Conservation (phyloP, 768 basidiomycete species). For the Lentinula lateritia region DNA sequence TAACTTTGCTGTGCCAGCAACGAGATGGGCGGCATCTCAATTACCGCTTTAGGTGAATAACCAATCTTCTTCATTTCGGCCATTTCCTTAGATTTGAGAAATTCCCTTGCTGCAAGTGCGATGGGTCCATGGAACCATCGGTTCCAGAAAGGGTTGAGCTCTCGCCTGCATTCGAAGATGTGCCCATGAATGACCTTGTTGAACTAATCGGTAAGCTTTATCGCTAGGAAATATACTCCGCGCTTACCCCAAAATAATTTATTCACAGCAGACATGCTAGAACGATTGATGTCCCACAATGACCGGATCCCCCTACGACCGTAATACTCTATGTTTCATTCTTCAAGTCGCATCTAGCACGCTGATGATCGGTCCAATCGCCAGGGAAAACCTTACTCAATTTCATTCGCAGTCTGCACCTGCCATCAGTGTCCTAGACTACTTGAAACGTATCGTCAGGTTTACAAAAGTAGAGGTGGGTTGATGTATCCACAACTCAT, state of each 20-base stretch:
- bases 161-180: constrained; percentile 80
- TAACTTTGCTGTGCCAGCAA: not conserved
- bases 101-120: constrained; percentile 32
- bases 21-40: not conserved
- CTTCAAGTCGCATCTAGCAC: not conserved
- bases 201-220: constrained; percentile 72
- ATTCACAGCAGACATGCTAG: constrained; percentile 86
- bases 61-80: constrained; percentile 21
- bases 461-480: constrained; percentile 95
- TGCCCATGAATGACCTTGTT: constrained; percentile 76
- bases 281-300: constrained; percentile 92
- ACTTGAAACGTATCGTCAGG: constrained; percentile 87
- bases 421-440: constrained; percentile 83
- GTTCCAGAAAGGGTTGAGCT: constrained; percentile 66
- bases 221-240: constrained; percentile 11
- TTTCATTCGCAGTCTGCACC: constrained; percentile 95
- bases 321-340: constrained; percentile 37
- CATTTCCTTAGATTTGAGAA: not conserved
- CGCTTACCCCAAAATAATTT: constrained; percentile 7
- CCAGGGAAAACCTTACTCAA: constrained; percentile 83
- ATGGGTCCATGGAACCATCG: constrained; percentile 82
- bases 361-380: constrained; percentile 13
- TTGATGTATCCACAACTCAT: constrained; percentile 6
- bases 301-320: constrained; percentile 89
- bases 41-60: not conserved